Conservation (phyloP, 176 grass and related monocot genomes). For the Areca catechu region DNA sequence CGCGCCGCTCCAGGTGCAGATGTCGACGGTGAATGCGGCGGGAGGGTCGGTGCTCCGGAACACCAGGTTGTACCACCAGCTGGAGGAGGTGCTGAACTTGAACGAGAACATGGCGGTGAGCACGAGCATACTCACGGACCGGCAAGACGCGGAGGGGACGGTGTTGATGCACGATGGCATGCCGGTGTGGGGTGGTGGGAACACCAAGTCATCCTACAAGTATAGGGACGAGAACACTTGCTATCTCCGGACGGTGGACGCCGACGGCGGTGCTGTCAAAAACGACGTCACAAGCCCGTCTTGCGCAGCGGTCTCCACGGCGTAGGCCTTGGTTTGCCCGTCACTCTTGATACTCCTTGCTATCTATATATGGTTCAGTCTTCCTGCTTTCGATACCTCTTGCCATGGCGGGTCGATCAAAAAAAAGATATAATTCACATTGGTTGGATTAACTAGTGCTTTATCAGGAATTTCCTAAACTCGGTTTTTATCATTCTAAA, state of each 20-base stretch:
- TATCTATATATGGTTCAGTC: too few relatives aligned
- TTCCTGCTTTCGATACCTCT: too few relatives aligned
- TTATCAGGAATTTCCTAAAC: too few relatives aligned
- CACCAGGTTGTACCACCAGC: constrained; percentile 1
- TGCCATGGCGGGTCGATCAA: too few relatives aligned
- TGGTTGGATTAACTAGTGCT: too few relatives aligned
- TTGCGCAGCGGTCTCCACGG: not conserved
- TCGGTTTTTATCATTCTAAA: too few relatives aligned
- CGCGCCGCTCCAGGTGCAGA: constrained; percentile 11
- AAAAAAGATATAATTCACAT: too few relatives aligned
- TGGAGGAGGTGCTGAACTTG: not conserved
- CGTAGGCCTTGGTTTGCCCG: not conserved
- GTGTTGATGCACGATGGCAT: not conserved
- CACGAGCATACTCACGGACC: constrained; percentile 4
- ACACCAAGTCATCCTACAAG: constrained; percentile 8
- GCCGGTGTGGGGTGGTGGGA: not conserved
- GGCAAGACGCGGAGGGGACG: constrained; percentile 13
- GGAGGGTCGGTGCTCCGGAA: not conserved
- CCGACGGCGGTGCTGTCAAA: not conserved
- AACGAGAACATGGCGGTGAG: not conserved
- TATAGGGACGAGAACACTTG: constrained; percentile 3
- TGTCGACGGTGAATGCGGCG: not conserved
- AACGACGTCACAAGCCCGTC: not conserved
- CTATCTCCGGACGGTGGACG: constrained; percentile 7
- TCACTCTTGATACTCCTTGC: too few relatives aligned